Evolutionary conservation across 305 asterid genomes (phyloP).

Genomic region (Fraxinus sp.): DNA sequence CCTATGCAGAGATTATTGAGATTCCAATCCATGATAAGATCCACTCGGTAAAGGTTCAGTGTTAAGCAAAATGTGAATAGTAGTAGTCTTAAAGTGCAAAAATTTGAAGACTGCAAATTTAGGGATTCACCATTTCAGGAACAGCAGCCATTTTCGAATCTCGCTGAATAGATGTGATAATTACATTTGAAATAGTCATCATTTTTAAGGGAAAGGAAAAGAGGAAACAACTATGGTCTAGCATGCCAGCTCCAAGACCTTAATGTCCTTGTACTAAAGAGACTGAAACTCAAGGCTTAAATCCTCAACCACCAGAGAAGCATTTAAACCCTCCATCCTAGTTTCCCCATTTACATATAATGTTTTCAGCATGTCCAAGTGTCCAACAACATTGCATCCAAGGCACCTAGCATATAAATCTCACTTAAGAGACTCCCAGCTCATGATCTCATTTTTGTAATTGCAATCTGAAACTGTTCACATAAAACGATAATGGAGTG

Average conservation of each 20-base stretch:
- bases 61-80: not conserved
- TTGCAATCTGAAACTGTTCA: not conserved
- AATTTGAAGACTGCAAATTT: not conserved
- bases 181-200: not conserved
- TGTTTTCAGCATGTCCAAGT: not conserved
- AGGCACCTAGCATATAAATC: not conserved
- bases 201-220: not conserved
- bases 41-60: not conserved
- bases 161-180: not conserved
- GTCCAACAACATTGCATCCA: not conserved
- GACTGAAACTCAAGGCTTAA: not conserved
- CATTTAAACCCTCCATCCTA: not conserved
- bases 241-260: not conserved
- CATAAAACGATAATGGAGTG: not conserved
- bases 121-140: conserved; percentile 1
- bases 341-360: not conserved
- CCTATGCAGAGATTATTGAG: not conserved
- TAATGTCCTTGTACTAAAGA: not conserved
- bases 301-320: not conserved
- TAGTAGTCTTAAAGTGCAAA: not conserved
- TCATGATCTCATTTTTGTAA: not conserved
- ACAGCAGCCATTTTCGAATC: not conserved
- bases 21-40: not conserved
- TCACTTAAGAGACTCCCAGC: not conserved
- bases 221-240: not conserved